phyloP scores from a whole-genome alignment of 2,329 filamentous ascomycete genomes.

The Lachnum nothofagi region DNA sequence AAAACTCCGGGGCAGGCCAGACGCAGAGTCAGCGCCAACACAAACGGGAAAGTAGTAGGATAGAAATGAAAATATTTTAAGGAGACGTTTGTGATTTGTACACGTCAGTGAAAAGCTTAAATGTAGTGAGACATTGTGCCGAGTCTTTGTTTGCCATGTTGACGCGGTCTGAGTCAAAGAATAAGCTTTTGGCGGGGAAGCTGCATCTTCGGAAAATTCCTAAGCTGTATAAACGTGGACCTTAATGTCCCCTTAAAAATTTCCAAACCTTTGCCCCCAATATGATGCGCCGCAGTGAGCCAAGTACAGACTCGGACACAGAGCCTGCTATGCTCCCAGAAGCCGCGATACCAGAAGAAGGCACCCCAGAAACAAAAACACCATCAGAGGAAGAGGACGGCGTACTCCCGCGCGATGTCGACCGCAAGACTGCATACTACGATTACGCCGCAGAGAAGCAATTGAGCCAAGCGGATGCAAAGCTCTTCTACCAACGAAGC shows the following conservation, averaged over 20 bases:
- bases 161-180: neutral
- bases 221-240: neutral
- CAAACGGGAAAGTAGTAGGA: conserved; percentile 28
- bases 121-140: neutral
- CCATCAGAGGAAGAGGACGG: conserved; percentile 35
- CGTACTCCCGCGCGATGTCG: conserved; percentile 57
- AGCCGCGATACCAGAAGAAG: conserved; percentile 24
- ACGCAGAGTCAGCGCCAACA: conserved; percentile 25
- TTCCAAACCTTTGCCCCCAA: neutral
- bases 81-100: neutral
- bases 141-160: neutral
- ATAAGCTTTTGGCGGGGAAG: neutral
- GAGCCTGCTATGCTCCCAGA: conserved; percentile 26
- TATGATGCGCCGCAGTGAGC: neutral
- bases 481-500: conserved; percentile 90
- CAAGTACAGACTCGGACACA: conserved; percentile 2
- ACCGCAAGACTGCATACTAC: conserved; percentile 77
- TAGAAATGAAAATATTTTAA: conserved; percentile 14
- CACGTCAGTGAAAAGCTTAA: too few species aligned
- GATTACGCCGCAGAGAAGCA: conserved; percentile 91
- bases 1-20: conserved; percentile 35
- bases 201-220: neutral
- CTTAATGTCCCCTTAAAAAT: neutral
- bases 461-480: conserved; percentile 89
- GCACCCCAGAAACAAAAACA: conserved; percentile 21